Evolutionary conservation across 352 stramenopile species (phyloP), one percentile per base, ranked within the genome.

Genomic region (Globisporangium splendens): DNA sequence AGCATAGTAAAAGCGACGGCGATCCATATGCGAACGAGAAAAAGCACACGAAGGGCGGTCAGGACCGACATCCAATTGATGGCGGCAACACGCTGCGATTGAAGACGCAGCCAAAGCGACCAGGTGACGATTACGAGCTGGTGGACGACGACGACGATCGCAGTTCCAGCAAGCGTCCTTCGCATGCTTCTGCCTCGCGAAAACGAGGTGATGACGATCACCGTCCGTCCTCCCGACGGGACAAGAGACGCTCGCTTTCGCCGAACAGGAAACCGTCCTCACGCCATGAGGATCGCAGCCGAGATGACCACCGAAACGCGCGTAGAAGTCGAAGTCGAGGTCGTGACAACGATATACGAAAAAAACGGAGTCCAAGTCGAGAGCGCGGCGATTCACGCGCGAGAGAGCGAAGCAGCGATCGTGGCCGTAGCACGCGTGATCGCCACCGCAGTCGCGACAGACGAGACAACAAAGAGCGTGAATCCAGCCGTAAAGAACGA

Each of bases 1-100:
- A 81, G 39, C 59, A 72, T 48, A 83, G 62, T 55, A 88, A 88
- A 60, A 59, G 64, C 33, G 74, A 86, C 44, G 69, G 73, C 11
- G 73, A 85, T 41, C 64, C 66, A 15, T 77, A 73, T 46, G 42
- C 63, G 31, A 72, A 59, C 33, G 72, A 82, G 21, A 83, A 69
- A 44, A 68, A 56, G 43, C 69, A 39, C 21, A 63, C 52, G 20
- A 60, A 46, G 49, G 61, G 48, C 11, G 53, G 47, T 18, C 48
- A 61, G 46, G 68, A 63, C 12, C 57, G 62, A 41, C 49, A 59
- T 42, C 62, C 73, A 20, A 33, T 86, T 17, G 68, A 68, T 46
- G 2, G 55, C 28, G 66, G 58, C 20, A 69, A 71, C 44, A 38
- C 21, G 17, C 47, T 91, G 44, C 63, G 59, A 4, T 51, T 89